phyloP scores from a whole-genome alignment of 108 stramenopile species.

The Skeletonema grethae region DNA sequence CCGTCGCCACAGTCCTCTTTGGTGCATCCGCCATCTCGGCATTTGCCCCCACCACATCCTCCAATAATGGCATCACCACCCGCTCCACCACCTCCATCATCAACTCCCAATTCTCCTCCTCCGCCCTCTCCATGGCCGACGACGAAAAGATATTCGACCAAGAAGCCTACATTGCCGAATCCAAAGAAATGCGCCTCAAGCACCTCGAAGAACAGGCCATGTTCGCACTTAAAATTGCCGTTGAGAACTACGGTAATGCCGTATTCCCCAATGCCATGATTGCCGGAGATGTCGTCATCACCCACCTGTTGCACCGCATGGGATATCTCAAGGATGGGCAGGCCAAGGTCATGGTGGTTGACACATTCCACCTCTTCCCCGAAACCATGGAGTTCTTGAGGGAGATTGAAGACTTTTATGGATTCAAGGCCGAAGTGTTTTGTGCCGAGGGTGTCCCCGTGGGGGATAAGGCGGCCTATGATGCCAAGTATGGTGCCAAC shows the following conservation, averaged over 20 bases:
- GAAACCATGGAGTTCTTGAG: conserved; percentile 90
- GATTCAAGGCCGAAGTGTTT: conserved; percentile 94
- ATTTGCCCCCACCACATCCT: conserved; percentile 52
- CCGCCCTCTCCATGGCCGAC: conserved; percentile 48
- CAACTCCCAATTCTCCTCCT: conserved; percentile 19
- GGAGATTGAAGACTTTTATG: conserved; percentile 87
- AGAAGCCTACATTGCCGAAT: conserved; percentile 82
- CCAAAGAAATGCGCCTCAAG: conserved; percentile 88
- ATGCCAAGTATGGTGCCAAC: conserved; percentile 91
- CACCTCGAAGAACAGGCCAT: conserved; percentile 92
- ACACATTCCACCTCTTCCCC: conserved; percentile 97
- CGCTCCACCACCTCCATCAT: conserved; percentile 23
- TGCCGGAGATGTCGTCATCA: conserved; percentile 90
- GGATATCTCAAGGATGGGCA: conserved; percentile 82
- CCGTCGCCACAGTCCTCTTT: conserved; percentile 44
- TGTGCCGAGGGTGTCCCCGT: conserved; percentile 89
- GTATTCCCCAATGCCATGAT: conserved; percentile 94
- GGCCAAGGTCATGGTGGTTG: conserved; percentile 90
- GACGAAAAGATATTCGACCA: conserved; percentile 67
- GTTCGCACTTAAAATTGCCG: conserved; percentile 87
- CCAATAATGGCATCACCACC: not conserved
- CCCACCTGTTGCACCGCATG: conserved; percentile 81
- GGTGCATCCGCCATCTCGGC: conserved; percentile 53
- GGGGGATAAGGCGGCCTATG: conserved; percentile 88
- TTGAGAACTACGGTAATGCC: conserved; percentile 85